Percentiles rank a stretch among this genome's conserved stretches.
phyloP scores from a whole-genome alignment of 495 filamentous ascomycete genomes.

The Copromyces sp. region DNA sequence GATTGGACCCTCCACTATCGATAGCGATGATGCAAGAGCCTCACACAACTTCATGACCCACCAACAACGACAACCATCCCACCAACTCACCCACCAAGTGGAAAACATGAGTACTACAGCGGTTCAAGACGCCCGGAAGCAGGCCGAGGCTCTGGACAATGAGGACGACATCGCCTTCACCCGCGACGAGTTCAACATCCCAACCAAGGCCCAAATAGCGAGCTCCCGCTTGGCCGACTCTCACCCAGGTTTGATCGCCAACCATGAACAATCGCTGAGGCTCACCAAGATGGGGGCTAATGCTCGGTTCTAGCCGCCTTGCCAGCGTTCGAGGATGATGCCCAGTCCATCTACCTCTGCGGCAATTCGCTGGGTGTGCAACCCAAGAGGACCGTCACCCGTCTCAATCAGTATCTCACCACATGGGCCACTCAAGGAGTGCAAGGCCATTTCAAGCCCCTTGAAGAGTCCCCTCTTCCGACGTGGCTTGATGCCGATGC shows the following conservation, averaged over 20 bases:
- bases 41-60: not conserved
- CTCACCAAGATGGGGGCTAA: conserved; percentile 2
- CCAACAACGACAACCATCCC: not conserved
- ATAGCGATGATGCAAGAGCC: not conserved
- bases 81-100: not conserved
- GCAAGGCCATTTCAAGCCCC: conserved; percentile 79
- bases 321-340: conserved; percentile 13
- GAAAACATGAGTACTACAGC: conserved; percentile 9
- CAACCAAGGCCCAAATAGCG: conserved; percentile 66
- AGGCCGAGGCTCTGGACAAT: conserved; percentile 43
- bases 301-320: conserved; percentile 5
- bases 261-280: not conserved
- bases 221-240: conserved; percentile 44
- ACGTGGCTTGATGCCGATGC: conserved; percentile 77
- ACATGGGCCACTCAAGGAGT: conserved; percentile 94
- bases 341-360: conserved; percentile 72
- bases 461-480: conserved; percentile 61
- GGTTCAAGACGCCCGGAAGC: conserved; percentile 1
- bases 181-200: conserved; percentile 73
- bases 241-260: conserved; percentile 24
- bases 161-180: conserved; percentile 58
- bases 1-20: not conserved
- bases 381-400: conserved; percentile 57
- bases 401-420: conserved; percentile 66
- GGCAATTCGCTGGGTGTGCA: conserved; percentile 96